These are phyloP conservation scores for Toxoplasma gondii DNA, from an alignment of 169 alveolate species.

Conservation along the genomic window DNA sequence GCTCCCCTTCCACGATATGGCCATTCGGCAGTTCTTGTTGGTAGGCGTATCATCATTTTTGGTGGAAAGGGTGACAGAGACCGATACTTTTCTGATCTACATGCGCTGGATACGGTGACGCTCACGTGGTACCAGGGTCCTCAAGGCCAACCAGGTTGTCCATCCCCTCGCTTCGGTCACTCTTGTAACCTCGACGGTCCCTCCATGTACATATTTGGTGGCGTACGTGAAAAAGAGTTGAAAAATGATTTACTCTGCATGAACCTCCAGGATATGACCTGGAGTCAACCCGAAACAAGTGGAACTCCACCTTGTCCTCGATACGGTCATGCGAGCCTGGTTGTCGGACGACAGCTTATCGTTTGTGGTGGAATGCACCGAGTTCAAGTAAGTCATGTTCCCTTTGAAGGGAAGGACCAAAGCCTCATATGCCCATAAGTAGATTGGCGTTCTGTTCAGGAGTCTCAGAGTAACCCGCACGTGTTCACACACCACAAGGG, in stretches of 20 bases:
- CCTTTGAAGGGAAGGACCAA: too few species aligned
- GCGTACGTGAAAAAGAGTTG: constrained; percentile 87
- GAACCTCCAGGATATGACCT: constrained; percentile 85
- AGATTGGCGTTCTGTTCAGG: too few species aligned
- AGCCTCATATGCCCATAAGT: too few species aligned
- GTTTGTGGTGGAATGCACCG: constrained; percentile 85
- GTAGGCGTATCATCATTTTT: constrained; percentile 86
- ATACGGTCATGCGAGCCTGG: constrained; percentile 87
- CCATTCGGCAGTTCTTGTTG: constrained; percentile 88
- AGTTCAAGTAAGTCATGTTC: background rate
- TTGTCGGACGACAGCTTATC: constrained; percentile 85
- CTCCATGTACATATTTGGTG: constrained; percentile 90
- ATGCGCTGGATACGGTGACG: constrained; percentile 36
- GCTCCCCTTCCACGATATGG: constrained; percentile 91
- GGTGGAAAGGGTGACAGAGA: constrained; percentile 90
- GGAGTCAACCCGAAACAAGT: constrained; percentile 85
- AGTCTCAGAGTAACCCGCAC: too few species aligned
- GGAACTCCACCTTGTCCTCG: constrained; percentile 92
- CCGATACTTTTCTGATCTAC: constrained; percentile 73
- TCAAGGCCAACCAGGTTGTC: constrained; percentile 84
- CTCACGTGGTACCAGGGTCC: constrained; percentile 83
- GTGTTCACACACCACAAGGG: too few species aligned
- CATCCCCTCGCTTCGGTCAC: constrained; percentile 88
- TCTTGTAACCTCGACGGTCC: constrained; percentile 85
- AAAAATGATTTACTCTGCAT: constrained; percentile 84